Percentiles rank a stretch among this genome's conserved stretches.
Conservation (phyloP, 352 stramenopile genomes). For the Lagenidium sp. region DNA sequence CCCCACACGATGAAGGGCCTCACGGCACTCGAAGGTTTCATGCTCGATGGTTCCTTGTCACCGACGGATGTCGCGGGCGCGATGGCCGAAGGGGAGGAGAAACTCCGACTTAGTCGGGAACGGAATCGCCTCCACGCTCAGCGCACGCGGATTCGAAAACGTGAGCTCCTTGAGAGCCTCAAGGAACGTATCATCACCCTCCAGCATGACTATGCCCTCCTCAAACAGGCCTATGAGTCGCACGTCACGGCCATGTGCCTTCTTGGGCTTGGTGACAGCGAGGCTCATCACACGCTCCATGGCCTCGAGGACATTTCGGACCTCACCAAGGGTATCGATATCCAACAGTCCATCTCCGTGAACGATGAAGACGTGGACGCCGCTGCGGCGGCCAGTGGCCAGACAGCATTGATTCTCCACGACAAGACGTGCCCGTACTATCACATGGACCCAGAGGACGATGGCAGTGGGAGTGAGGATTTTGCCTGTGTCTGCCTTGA, state of each 20-base stretch:
- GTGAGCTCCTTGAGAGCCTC: constrained; percentile 62
- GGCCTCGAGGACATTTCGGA: constrained; percentile 44
- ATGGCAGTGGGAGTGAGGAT: constrained; percentile 12
- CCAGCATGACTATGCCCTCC: constrained; percentile 43
- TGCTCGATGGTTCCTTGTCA: constrained; percentile 38
- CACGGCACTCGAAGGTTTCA: constrained; percentile 19
- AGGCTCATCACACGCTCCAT: constrained; percentile 30
- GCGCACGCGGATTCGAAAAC: constrained; percentile 66
- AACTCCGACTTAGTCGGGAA: constrained; percentile 61
- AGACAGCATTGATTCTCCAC: constrained; percentile 22
- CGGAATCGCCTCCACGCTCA: constrained; percentile 71
- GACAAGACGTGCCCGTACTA: constrained; percentile 35
- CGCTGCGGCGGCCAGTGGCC: constrained; percentile 13
- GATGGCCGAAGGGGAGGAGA: constrained; percentile 36
- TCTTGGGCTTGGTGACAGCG: constrained; percentile 28
- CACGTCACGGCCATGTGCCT: constrained; percentile 62
- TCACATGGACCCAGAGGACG: constrained; percentile 18
- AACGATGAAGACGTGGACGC: constrained; percentile 26
- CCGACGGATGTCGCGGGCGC: constrained; percentile 8
- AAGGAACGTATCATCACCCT: constrained; percentile 60
- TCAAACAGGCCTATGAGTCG: constrained; percentile 74
- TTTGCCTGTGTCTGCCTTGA: constrained; percentile 15
- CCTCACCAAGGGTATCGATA: constrained; percentile 5
- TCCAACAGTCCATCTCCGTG: constrained; percentile 16
- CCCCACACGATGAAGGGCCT: constrained; percentile 12